phyloP scores from a whole-genome alignment of 1,284 basidiomycete species.

The Gomphus bonarii region DNA sequence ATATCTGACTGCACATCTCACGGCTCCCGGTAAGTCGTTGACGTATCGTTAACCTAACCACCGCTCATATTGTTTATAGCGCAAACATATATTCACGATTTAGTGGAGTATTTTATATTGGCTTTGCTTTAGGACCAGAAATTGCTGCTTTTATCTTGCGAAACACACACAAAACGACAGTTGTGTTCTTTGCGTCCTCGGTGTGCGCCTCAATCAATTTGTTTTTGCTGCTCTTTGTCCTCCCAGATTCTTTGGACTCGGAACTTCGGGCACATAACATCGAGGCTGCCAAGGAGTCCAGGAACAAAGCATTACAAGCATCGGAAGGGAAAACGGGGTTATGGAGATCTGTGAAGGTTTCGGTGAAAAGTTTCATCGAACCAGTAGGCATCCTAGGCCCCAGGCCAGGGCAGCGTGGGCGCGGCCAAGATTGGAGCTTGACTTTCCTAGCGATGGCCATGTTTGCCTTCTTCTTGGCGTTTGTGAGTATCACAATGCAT shows the following conservation, averaged over 20 bases:
- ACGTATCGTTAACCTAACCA: background rate
- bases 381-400: conserved; percentile 51
- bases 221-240: conserved; percentile 42
- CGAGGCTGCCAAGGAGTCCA: conserved; percentile 15
- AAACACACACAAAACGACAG: conserved; percentile 39
- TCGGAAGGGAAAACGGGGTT: conserved; percentile 2
- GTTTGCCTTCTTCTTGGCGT: conserved; percentile 35
- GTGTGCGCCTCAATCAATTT: conserved; percentile 37
- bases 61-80: conserved; percentile 20
- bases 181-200: conserved; percentile 50
- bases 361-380: conserved; percentile 26
- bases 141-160: conserved; percentile 65
- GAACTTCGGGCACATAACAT: conserved; percentile 8
- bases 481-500: conserved; percentile 25
- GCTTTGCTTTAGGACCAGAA: conserved; percentile 63
- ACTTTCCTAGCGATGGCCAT: conserved; percentile 37
- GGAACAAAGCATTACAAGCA: conserved; percentile 16
- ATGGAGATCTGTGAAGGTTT: conserved; percentile 10
- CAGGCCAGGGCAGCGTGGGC: conserved; percentile 25
- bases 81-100: conserved; percentile 76
- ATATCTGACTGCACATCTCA: conserved; percentile 74
- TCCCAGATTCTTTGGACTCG: conserved; percentile 42
- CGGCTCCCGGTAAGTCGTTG: conserved; percentile 39
- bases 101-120: conserved; percentile 58
- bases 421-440: conserved; percentile 46